Evolutionary conservation across 1,284 basidiomycete genomes (phyloP).

Genomic region (Ustilago loliicola): DNA sequence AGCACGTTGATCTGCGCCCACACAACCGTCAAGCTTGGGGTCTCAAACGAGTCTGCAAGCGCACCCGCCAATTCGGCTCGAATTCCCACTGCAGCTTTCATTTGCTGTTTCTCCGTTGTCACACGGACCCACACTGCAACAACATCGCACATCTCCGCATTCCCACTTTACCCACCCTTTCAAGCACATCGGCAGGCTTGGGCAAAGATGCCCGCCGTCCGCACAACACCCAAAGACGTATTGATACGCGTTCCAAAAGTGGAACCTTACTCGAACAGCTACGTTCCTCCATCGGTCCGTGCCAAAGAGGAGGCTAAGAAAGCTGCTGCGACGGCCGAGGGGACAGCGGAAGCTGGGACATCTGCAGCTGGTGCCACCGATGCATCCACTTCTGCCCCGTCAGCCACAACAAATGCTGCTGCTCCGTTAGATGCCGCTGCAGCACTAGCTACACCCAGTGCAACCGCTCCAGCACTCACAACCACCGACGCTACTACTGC

Average conservation of each 20-base stretch:
- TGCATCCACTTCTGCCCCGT: background rate
- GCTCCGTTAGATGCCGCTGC: background rate
- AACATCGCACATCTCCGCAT: conserved; percentile 1
- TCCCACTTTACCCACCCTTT: background rate
- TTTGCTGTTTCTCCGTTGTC: background rate
- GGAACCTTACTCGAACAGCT: conserved; percentile 50
- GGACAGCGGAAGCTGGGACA: background rate
- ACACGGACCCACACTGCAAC: conserved; percentile 1
- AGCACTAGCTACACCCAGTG: background rate
- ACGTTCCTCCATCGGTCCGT: conserved; percentile 38
- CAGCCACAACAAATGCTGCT: background rate
- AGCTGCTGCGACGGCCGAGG: conserved; percentile 12
- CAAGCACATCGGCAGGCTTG: no score
- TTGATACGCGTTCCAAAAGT: conserved; percentile 54
- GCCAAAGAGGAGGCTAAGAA: conserved; percentile 40
- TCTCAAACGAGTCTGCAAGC: background rate
- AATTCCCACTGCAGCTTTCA: background rate
- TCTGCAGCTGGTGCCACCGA: background rate
- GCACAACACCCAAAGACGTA: conserved; percentile 47
- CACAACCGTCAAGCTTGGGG: no score
- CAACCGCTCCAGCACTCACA: background rate
- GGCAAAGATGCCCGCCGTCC: conserved; percentile 43
- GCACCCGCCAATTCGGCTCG: background rate
- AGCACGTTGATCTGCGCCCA: background rate
- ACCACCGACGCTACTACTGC: background rate